A percentile compares a stretch with the other conserved stretches of the same genome.
Evolutionary conservation across 2,329 filamentous ascomycete genomes (phyloP).

Genomic region (Fusarium tupiense): DNA sequence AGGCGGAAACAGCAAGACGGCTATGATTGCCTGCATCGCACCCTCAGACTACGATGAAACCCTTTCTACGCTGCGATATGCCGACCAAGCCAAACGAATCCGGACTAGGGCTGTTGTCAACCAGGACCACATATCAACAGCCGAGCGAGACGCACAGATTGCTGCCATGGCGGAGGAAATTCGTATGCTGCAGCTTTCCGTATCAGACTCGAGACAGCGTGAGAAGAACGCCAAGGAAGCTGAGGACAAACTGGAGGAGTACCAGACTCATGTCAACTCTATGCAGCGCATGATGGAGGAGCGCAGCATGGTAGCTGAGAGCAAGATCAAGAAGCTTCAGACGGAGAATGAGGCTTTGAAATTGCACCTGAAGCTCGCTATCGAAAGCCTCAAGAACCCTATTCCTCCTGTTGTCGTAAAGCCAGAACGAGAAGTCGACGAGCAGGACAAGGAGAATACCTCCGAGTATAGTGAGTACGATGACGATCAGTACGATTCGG

Average conservation of each 20-base stretch:
- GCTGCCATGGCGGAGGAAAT: constrained; percentile 96
- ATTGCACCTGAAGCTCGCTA: constrained; percentile 85
- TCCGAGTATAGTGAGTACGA: constrained; percentile 67
- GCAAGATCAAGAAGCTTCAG: constrained; percentile 89
- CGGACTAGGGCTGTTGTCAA: constrained; percentile 94
- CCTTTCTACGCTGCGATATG: constrained; percentile 93
- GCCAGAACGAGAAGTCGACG: constrained; percentile 41
- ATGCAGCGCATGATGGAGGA: constrained; percentile 99
- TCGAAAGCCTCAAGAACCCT: constrained; percentile 89
- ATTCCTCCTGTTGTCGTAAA: constrained; percentile 71
- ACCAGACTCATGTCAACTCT: constrained; percentile 86
- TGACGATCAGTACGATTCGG: constrained; percentile 63
- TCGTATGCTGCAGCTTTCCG: constrained; percentile 80
- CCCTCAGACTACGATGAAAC: constrained; percentile 98
- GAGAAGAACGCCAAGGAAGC: constrained; percentile 82
- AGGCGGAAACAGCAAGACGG: constrained; percentile 96
- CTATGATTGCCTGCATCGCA: constrained; percentile 98
- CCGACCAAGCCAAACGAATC: constrained; percentile 97
- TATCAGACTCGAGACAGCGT: constrained; percentile 70
- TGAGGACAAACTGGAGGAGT: constrained; percentile 90
- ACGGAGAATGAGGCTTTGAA: constrained; percentile 91
- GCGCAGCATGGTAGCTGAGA: constrained; percentile 86
- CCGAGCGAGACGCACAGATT: constrained; percentile 94
- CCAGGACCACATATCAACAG: constrained; percentile 91
- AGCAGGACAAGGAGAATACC: constrained; percentile 51